Conservation (phyloP, 352 stramenopile genomes). For the Pythium monospermum region DNA sequence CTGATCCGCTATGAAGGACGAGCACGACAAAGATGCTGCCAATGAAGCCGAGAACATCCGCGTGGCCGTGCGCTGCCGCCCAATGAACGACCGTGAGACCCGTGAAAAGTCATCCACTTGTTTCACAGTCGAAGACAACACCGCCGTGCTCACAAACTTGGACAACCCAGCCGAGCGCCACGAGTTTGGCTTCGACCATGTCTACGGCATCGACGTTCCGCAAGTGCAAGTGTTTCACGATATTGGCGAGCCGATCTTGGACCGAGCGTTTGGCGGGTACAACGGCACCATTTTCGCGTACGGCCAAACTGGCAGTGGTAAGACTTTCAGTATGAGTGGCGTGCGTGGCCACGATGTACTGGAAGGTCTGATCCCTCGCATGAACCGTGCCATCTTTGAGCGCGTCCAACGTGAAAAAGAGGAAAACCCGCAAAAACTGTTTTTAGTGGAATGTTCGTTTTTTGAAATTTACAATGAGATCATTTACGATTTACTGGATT, state of each 20-base stretch:
- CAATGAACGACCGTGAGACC: constrained; percentile 88
- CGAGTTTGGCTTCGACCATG: constrained; percentile 87
- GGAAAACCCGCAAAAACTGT: constrained; percentile 72
- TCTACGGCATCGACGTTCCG: constrained; percentile 75
- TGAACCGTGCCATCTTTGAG: constrained; percentile 90
- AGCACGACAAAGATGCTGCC: constrained; percentile 37
- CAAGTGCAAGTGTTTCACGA: constrained; percentile 76
- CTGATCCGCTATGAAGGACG: constrained; percentile 68
- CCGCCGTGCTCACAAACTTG: constrained; percentile 77
- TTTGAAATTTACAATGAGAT: constrained; percentile 97
- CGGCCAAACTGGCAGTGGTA: constrained; percentile 82
- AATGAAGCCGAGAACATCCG: constrained; percentile 88
- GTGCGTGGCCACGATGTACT: constrained; percentile 49
- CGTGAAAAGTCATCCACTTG: constrained; percentile 67
- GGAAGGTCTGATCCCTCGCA: constrained; percentile 88
- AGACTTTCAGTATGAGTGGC: constrained; percentile 88
- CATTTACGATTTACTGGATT: constrained; percentile 92
- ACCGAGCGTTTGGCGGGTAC: constrained; percentile 81
- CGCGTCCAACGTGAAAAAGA: constrained; percentile 59
- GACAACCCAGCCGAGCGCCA: constrained; percentile 76
- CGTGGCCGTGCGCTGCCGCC: constrained; percentile 88
- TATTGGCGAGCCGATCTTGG: constrained; percentile 72
- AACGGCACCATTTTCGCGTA: constrained; percentile 91
- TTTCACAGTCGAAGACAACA: constrained; percentile 64
- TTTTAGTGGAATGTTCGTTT: constrained; percentile 91